Conservation (phyloP, 495 filamentous ascomycete genomes). For the Elaphomyces granulatus region DNA sequence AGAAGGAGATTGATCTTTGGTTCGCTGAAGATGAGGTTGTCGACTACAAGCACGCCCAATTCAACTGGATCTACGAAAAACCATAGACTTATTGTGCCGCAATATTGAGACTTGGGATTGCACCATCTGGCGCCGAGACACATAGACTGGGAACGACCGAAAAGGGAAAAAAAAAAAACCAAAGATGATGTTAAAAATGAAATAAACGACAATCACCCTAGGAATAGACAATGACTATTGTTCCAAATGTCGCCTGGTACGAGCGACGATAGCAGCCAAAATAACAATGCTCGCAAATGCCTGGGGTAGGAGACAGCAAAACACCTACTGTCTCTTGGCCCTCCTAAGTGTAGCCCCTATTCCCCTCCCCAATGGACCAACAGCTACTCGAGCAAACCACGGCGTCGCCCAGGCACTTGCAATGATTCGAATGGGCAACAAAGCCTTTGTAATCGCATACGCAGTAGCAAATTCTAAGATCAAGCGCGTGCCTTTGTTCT, state of each 20-base stretch:
- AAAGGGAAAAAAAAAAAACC: too few relatives aligned
- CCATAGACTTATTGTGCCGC: slow-evolving; percentile 23
- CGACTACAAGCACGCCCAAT: slow-evolving; percentile 61
- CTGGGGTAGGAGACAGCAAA: too few relatives aligned
- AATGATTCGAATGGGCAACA: slow-evolving; percentile 61
- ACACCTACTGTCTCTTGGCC: too few relatives aligned
- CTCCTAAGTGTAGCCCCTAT: slow-evolving; percentile 19
- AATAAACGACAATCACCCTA: too few relatives aligned
- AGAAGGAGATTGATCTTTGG: slow-evolving; percentile 99
- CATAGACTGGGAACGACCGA: too few relatives aligned
- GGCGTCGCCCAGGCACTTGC: slow-evolving; percentile 79
- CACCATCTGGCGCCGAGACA: too few relatives aligned
- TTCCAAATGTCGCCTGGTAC: too few relatives aligned
- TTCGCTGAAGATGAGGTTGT: slow-evolving; percentile 76
- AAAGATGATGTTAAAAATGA: too few relatives aligned
- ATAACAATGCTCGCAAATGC: too few relatives aligned
- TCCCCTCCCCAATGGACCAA: slow-evolving; percentile 32
- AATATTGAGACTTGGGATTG: slow-evolving; percentile 11
- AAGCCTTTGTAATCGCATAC: slow-evolving; percentile 73
- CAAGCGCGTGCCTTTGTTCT: slow-evolving; percentile 33
- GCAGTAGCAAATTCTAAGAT: slow-evolving; percentile 66
- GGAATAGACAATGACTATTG: too few relatives aligned
- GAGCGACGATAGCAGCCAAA: too few relatives aligned
- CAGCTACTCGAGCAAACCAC: slow-evolving; percentile 68
- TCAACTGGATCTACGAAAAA: slow-evolving; percentile 96